Percentiles rank a stretch among this genome's conserved stretches.
Conservation (phyloP, 495 filamentous ascomycete genomes). For the Hypoxylon intermedium region DNA sequence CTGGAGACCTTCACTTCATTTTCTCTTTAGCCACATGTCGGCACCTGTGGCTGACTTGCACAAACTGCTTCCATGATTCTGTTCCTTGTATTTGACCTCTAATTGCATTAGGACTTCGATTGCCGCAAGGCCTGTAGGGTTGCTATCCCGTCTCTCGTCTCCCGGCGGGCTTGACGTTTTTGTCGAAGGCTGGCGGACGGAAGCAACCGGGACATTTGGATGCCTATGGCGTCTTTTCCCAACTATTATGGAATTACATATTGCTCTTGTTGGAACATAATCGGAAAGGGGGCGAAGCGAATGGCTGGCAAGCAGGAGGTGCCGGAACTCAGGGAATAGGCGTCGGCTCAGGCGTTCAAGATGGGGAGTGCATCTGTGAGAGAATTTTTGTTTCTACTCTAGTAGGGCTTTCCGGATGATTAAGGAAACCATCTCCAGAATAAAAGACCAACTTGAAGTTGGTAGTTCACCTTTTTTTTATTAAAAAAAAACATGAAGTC, state of each 20-base stretch:
- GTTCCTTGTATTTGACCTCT: slow-evolving; percentile 37
- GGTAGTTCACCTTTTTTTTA: too few relatives aligned
- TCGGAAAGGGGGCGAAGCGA: slow-evolving; percentile 32
- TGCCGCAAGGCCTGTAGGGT: slow-evolving; percentile 20
- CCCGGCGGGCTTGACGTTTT: slow-evolving; percentile 9
- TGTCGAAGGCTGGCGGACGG: slow-evolving; percentile 9
- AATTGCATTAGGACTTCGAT: slow-evolving; percentile 31
- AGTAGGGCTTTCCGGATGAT: slow-evolving; percentile 10
- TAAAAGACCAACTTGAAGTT: slow-evolving; percentile 26
- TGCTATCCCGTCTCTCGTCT: slow-evolving; percentile 12
- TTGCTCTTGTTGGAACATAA: slow-evolving; percentile 36
- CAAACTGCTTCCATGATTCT: slow-evolving; percentile 22
- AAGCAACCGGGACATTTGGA: slow-evolving; percentile 9
- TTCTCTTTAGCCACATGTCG: slow-evolving; percentile 4
- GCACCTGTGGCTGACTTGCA: slow-evolving; percentile 2
- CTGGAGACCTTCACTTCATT: slow-evolving; percentile 12
- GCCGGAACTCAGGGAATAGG: slow-evolving; percentile 26
- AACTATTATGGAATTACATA: slow-evolving; percentile 26
- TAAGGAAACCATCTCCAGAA: slow-evolving; percentile 4
- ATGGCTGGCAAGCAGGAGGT: slow-evolving; percentile 26
- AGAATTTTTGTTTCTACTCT: slow-evolving; percentile 8
- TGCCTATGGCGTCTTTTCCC: slow-evolving; percentile 11
- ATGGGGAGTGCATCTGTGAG: slow-evolving; percentile 17
- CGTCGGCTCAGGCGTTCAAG: slow-evolving; percentile 39
- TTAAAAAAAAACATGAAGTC: too few relatives aligned